Conservation (phyloP, 169 alveolate genomes). For the Eimeria acervulina region DNA sequence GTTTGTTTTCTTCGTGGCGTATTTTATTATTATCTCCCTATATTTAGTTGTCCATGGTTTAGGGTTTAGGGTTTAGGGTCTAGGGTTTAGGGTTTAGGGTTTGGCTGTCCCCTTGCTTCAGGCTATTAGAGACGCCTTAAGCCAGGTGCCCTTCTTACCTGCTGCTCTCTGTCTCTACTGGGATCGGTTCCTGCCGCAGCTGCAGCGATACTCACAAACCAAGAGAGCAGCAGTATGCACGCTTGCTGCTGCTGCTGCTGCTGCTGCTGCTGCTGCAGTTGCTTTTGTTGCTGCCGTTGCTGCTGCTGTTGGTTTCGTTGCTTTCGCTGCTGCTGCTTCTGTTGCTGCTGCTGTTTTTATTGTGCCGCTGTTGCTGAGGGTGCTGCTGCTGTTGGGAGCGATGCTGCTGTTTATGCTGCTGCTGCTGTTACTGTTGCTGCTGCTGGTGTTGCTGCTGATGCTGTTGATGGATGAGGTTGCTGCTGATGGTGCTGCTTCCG, state of each 20-base stretch:
- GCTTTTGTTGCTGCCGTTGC: not conserved
- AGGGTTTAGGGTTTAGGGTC: too few relatives aligned
- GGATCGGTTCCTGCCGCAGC: not conserved
- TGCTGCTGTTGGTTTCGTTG: not conserved
- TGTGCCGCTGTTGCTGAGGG: not conserved
- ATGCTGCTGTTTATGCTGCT: not conserved
- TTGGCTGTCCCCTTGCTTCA: not conserved
- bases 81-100: too few relatives aligned
- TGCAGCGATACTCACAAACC: not conserved
- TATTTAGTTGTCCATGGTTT: too few relatives aligned
- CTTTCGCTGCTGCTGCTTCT: not conserved
- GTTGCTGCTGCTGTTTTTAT: not conserved
- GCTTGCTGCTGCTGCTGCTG: constrained; percentile 28
- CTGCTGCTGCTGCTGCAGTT: constrained; percentile 11
- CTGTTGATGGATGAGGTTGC: not conserved
- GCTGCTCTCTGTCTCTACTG: constrained; percentile 21
- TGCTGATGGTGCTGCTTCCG: not conserved
- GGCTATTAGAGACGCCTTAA: constrained; percentile 35
- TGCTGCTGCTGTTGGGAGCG: not conserved
- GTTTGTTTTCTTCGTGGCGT: too few relatives aligned
- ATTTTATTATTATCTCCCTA: too few relatives aligned
- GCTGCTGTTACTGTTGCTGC: not conserved
- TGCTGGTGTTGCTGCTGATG: constrained; percentile 10
- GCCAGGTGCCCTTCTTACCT: not conserved
- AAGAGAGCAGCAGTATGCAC: not conserved